Base-by-base conservation (phyloP, 2,329 filamentous ascomycete genomes). In the Pyrenochaeta sp. region DNA sequence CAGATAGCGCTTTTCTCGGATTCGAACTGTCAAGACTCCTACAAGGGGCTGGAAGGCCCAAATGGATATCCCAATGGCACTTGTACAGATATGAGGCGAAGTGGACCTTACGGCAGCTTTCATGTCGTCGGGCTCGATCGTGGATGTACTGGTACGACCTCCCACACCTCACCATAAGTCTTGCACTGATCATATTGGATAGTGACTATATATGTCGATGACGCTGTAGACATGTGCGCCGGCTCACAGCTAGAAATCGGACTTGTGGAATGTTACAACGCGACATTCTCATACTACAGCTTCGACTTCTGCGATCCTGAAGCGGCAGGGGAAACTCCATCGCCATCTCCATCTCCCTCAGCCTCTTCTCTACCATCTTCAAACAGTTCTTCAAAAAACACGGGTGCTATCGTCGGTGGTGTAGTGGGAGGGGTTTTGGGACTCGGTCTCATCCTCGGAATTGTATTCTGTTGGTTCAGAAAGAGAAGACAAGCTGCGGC, bases 61-160 rank as follows among this genome's bases (percentile, higher is more conserved):
- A 57, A 57, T 19, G 53, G 53, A 10, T 55, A 57, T 22, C 53
- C 53, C 0, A 50, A 55, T 29, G 53, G 53, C 3, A 52, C 48
- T 1, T 55, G 53, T 36, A 56, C 51, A 8, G 50, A 47, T 23
- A 17, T 61, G 18, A 43, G 43, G 21, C 37, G 42, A 10, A 53
- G 41, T 20, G 51, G 47, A 1, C 20, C 36, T 8, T 52, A 54
- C 9, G 51, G 51, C 1, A 58, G 57, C 36, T 63, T 64, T 29
- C 59, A 61, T 26, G 39, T 65, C 4, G 53, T 60, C 2, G 59
- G 53, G 3, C 31, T 63, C 18, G 61, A 64, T 34, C 35, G 41
- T 7, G 60, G 59, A n/a, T 65, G 61, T 38, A 32, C 52, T 30
- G 57, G 61, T 63, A 43, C 32, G 52, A 10, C 5, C 24, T 5